These are phyloP conservation scores for Ceriops zippeliana DNA, from an alignment of 345 rosid genomes.

Conservation along the genomic window DNA sequence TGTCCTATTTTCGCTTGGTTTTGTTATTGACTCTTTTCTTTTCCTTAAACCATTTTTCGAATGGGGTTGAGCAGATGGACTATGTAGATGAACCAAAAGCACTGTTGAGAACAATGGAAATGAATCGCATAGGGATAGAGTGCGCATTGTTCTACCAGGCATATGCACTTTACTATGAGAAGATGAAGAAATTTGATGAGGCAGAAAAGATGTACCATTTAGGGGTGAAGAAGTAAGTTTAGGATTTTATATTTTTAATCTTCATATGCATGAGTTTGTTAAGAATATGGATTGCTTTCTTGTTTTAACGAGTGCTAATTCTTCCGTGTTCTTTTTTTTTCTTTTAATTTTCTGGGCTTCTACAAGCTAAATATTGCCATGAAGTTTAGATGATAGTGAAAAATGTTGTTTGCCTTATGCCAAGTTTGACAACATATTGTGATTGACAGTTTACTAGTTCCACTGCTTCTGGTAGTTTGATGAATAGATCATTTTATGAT, in stretches of 20 bases:
- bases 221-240: slow-evolving; percentile 76
- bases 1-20: too few relatives aligned
- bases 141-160: slow-evolving; percentile 82
- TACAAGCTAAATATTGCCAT: too few relatives aligned
- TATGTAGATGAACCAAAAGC: slow-evolving; percentile 76
- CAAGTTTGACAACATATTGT: too few relatives aligned
- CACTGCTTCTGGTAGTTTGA: too few relatives aligned
- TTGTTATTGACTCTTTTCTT: not conserved
- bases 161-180: slow-evolving; percentile 82
- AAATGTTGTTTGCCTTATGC: not conserved
- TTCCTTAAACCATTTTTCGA: not conserved
- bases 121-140: slow-evolving; percentile 62
- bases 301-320: too few relatives aligned
- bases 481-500: too few relatives aligned
- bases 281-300: too few relatives aligned
- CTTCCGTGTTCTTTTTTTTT: too few relatives aligned
- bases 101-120: slow-evolving; percentile 69
- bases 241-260: not conserved
- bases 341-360: too few relatives aligned
- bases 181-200: slow-evolving; percentile 72
- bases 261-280: too few relatives aligned
- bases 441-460: too few relatives aligned
- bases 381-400: not conserved
- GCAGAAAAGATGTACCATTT: slow-evolving; percentile 86
- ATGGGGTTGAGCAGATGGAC: slow-evolving; percentile 67